Conservation (phyloP, 2,329 filamentous ascomycete species). For the Trichoderma sp. region DNA sequence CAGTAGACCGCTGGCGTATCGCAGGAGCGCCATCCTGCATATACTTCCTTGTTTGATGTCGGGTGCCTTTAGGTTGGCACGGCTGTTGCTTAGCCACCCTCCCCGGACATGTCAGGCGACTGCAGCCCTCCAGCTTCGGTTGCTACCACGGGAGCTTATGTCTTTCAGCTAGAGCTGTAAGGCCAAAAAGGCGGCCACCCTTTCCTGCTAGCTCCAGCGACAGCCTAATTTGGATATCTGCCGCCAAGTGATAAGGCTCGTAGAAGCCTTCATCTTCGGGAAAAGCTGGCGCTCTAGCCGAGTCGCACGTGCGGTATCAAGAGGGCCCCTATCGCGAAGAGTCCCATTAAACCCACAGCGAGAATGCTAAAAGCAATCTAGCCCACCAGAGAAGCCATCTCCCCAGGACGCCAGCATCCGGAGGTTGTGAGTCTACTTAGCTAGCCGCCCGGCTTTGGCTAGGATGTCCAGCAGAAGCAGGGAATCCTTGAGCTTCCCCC, state of each 20-base stretch:
- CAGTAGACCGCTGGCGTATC: neutral
- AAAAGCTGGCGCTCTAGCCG: conserved; percentile 1
- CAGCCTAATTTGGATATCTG: neutral
- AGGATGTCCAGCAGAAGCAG: neutral
- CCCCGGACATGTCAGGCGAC: conserved; percentile 18
- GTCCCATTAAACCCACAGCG: neutral
- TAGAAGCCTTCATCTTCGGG: neutral
- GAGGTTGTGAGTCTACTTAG: conserved; percentile 8
- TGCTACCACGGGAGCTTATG: conserved; percentile 20
- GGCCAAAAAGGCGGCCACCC: conserved; percentile 6
- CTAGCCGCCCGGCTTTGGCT: conserved; percentile 9
- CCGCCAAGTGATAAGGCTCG: neutral
- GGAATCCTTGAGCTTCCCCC: conserved; percentile 18
- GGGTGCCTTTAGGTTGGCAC: neutral
- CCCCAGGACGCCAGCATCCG: conserved; percentile 17
- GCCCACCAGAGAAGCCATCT: neutral
- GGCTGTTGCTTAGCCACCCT: conserved; percentile 13
- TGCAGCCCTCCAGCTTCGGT: conserved; percentile 17
- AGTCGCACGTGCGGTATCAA: conserved; percentile 12
- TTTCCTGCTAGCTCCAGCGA: neutral
- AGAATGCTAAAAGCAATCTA: neutral
- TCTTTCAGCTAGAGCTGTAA: conserved; percentile 15
- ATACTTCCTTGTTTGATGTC: conserved; percentile 7
- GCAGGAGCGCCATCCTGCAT: neutral
- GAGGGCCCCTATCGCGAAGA: neutral